Conservation (phyloP, 345 rosid species). For the Stellera chamaejasme region DNA sequence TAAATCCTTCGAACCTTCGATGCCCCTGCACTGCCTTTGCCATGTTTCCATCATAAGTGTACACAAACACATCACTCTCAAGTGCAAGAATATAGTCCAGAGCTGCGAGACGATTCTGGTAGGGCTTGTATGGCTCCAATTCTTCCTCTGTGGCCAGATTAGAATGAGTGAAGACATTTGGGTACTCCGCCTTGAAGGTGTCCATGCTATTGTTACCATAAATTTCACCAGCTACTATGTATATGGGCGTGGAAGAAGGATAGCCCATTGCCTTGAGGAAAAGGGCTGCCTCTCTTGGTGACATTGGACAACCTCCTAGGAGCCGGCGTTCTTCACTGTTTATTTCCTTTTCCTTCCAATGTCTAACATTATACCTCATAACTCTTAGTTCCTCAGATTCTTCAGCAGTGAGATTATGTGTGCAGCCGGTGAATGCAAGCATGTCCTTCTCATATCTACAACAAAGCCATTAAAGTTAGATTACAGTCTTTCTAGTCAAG, state of each 20-base stretch:
- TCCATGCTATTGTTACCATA: slow-evolving; percentile 79
- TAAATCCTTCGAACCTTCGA: slow-evolving; percentile 72
- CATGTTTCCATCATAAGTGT: slow-evolving; percentile 96
- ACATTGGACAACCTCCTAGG: slow-evolving; percentile 96
- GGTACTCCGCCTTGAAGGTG: slow-evolving; percentile 65
- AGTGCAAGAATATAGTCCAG: slow-evolving; percentile 85
- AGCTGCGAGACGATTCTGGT: slow-evolving; percentile 92
- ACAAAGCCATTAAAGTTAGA: slow-evolving; percentile 1
- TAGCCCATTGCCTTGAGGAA: slow-evolving; percentile 96
- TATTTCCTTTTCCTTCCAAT: slow-evolving; percentile 99
- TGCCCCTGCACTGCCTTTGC: slow-evolving; percentile 99
- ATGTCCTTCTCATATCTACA: slow-evolving; percentile 97
- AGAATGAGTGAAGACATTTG: slow-evolving; percentile 75
- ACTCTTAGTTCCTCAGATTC: slow-evolving; percentile 70
- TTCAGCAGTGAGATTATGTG: slow-evolving; percentile 63
- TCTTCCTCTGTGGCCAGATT: slow-evolving; percentile 78
- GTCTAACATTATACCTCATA: slow-evolving; percentile 76
- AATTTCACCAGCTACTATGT: slow-evolving; percentile 89
- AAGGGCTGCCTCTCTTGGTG: slow-evolving; percentile 94
- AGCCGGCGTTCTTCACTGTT: slow-evolving; percentile 55
- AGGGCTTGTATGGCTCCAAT: slow-evolving; percentile 56
- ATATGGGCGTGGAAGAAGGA: slow-evolving; percentile 72
- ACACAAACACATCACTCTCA: slow-evolving; percentile 87
- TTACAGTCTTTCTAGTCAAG: not conserved
- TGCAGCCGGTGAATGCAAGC: slow-evolving; percentile 99